phyloP scores from a whole-genome alignment of 1,284 basidiomycete species.

The Ganoderma leucocontextum region DNA sequence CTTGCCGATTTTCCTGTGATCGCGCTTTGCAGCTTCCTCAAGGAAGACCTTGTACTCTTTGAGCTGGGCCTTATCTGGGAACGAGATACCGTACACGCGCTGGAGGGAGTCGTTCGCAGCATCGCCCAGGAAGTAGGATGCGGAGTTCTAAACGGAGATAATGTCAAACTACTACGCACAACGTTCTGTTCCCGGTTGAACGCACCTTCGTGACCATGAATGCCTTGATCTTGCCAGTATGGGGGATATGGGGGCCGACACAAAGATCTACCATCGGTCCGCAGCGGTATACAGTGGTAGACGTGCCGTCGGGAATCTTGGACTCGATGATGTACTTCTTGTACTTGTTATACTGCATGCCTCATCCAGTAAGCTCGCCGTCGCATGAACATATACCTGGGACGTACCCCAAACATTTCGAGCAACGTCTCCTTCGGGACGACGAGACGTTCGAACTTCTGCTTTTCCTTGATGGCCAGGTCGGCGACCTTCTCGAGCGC shows the following conservation, averaged over 20 bases:
- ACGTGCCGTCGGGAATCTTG: constrained; percentile 96
- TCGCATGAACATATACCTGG: constrained; percentile 37
- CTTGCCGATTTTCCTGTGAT: constrained; percentile 96
- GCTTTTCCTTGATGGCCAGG: constrained; percentile 93
- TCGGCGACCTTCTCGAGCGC: constrained; percentile 91
- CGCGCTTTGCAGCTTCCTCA: constrained; percentile 95
- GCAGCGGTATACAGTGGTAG: constrained; percentile 98
- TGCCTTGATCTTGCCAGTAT: constrained; percentile 97
- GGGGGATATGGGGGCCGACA: constrained; percentile 96
- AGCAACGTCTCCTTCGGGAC: constrained; percentile 94
- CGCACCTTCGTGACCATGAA: constrained; percentile 92
- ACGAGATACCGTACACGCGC: constrained; percentile 98
- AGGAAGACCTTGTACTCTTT: constrained; percentile 97
- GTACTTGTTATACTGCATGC: constrained; percentile 95
- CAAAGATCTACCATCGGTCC: constrained; percentile 99
- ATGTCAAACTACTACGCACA: constrained; percentile 5
- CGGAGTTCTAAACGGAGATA: constrained; percentile 77
- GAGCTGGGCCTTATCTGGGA: constrained; percentile 97
- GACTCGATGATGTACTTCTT: constrained; percentile 96
- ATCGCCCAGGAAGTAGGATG: constrained; percentile 98
- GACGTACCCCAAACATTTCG: constrained; percentile 90
- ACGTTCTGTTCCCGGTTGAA: constrained; percentile 8
- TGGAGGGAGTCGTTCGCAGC: constrained; percentile 95
- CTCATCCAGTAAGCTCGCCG: background rate
- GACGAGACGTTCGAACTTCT: constrained; percentile 95